A percentile compares a stretch with the other conserved stretches of the same genome.
Evolutionary conservation across 495 filamentous ascomycete species (phyloP).

Genomic region (Trichodelitschia bisporula): DNA sequence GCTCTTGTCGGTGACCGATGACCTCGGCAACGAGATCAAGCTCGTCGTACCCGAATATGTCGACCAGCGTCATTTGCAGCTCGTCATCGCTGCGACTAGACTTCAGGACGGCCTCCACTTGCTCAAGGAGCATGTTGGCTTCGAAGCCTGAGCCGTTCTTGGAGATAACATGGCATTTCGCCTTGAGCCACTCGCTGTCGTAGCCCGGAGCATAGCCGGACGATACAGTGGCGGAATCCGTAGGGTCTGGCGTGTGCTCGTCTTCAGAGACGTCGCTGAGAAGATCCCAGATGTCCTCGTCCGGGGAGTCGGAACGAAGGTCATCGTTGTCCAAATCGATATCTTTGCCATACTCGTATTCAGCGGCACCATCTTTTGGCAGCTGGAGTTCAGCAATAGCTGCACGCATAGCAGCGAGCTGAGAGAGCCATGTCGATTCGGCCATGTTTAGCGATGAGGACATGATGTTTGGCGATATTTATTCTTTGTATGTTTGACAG

Average conservation of each 20-base stretch:
- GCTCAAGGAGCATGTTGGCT: constrained; percentile 34
- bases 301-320: constrained; percentile 31
- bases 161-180: constrained; percentile 35
- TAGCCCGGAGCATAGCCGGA: constrained; percentile 11
- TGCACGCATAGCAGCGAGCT: constrained; percentile 44
- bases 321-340: constrained; percentile 32
- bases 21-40: constrained; percentile 73
- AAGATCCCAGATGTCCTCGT: constrained; percentile 76
- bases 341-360: constrained; percentile 27
- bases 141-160: constrained; percentile 34
- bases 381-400: constrained; percentile 46
- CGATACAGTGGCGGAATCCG: constrained; percentile 15
- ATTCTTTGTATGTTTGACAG: not conserved
- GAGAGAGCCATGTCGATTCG: constrained; percentile 45
- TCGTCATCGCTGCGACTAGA: constrained; percentile 48
- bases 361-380: constrained; percentile 19
- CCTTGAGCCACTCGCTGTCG: constrained; percentile 32
- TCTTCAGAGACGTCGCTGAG: constrained; percentile 48
- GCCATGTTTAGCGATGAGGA: constrained; percentile 12
- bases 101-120: constrained; percentile 41
- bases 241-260: constrained; percentile 24
- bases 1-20: constrained; percentile 42
- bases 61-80: constrained; percentile 68
- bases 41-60: constrained; percentile 80
- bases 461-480: constrained; percentile 8